Evolutionary conservation across 768 basidiomycete species (phyloP), one percentile per base, ranked within the genome.

Genomic region (Termitomyces heimii): DNA sequence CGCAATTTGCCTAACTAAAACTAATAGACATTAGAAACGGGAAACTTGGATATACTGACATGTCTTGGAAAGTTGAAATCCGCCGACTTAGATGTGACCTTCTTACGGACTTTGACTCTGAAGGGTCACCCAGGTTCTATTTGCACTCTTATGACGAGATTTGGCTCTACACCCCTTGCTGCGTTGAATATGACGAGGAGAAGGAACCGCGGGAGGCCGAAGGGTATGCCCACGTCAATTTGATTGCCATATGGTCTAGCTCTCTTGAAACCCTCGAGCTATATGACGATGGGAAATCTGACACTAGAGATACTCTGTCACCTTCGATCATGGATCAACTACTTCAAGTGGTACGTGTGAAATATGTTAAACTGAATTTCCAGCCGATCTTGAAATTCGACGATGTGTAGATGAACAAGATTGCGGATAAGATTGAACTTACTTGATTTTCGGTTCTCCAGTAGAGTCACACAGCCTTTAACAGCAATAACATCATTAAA

Each of bases 191-290:
- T n/a, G 12, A 47, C 31, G n/a, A 37, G 7, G 34, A 12, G 14
- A 7, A 45, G 3, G 43, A 22, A 20, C n/a, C 32, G 10, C 39
- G 37, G 53, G 20, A 31, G 13, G 29, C 20, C n/a, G 14, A 35
- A 8, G 39, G 42, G 54, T 14, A 14, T 4, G 18, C 14, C 10
- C 51, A 7, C 14, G 9, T 43, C 5, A 35, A 32, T 32, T 22
- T 53, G 20, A 22, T 58, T 20, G 16, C 39, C 7, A 39, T 13
- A 16, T 54, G 47, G 53, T 35, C 35, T 9, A 14, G 10, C 18
- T 43, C 53, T n/a, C 58, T 55, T 24, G 37, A 59, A 29, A 18
- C 8, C 24, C 44, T 59, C 12, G 43, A 51, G 24, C 35, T 59
- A 4, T 20, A 49, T 28, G 57, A 59, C 22, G 4, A 22, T 12